Percentiles rank a stretch among this genome's conserved stretches.
Evolutionary conservation across 106 monocot species (phyloP).

Genomic region (Dendrobium catenatum): DNA sequence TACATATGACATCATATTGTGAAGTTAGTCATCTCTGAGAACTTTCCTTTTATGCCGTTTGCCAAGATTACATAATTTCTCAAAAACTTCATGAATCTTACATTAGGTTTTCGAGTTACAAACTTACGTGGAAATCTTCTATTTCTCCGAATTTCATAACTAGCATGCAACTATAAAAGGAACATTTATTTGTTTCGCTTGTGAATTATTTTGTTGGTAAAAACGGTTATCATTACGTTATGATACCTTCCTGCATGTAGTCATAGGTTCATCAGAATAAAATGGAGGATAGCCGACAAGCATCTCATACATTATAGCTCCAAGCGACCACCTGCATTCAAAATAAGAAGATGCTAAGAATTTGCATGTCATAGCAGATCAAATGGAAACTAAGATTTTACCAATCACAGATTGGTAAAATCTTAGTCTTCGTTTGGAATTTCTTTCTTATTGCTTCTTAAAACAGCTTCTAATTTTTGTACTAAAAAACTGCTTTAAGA

Average conservation of each 20-base stretch:
- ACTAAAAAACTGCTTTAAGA: too few species aligned
- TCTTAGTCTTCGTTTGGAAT: not conserved
- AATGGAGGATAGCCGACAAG: slow-evolving; percentile 97
- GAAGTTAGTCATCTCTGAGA: not conserved
- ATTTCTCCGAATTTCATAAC: not conserved
- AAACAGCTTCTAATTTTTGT: too few species aligned
- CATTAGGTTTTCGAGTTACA: not conserved
- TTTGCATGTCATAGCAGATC: not conserved
- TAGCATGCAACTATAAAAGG: not conserved
- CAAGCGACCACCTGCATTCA: slow-evolving; percentile 78
- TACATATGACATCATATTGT: not conserved
- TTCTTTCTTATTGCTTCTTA: too few species aligned
- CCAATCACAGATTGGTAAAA: not conserved
- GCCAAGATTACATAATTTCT: not conserved
- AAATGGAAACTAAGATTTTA: not conserved
- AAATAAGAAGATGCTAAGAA: not conserved
- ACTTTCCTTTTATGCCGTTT: not conserved
- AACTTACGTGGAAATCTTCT: not conserved
- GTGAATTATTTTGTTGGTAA: not conserved
- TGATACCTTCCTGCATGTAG: slow-evolving; percentile 84
- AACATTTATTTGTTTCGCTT: not conserved
- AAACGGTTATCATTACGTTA: not conserved
- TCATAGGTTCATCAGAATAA: slow-evolving; percentile 98
- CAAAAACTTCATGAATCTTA: not conserved
- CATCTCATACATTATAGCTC: slow-evolving; percentile 98